These are phyloP conservation scores for Ceratocystis diversiconidia DNA, from an alignment of 2,329 filamentous ascomycete genomes.

Conservation along the genomic window DNA sequence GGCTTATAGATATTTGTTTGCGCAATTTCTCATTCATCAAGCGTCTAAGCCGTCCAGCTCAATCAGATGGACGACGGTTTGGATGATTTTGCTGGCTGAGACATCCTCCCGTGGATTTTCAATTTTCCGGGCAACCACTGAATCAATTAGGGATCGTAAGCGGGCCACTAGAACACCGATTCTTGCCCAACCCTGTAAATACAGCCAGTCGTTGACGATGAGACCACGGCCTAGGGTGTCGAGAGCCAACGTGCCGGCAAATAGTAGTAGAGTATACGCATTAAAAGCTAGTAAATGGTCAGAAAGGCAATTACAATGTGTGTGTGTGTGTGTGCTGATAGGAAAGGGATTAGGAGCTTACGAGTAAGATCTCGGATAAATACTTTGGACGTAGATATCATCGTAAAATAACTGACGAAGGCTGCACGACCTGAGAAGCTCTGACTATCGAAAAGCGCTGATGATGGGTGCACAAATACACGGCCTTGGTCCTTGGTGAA, in stretches of 20 bases:
- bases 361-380: constrained; percentile 85
- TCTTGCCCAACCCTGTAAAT: constrained; percentile 77
- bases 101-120: constrained; percentile 50
- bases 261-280: constrained; percentile 73
- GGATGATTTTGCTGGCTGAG: constrained; percentile 53
- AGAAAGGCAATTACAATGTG: background rate
- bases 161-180: constrained; percentile 82
- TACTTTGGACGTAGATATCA: constrained; percentile 83
- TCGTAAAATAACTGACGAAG: constrained; percentile 80
- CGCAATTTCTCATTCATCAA: constrained; percentile 22
- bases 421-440: constrained; percentile 58
- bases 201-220: constrained; percentile 81
- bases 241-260: constrained; percentile 69
- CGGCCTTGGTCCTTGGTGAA: constrained; percentile 74
- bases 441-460: constrained; percentile 71
- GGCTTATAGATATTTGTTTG: background rate
- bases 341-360: constrained; percentile 32
- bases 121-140: constrained; percentile 65
- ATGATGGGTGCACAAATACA: constrained; percentile 86
- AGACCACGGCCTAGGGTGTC: constrained; percentile 80
- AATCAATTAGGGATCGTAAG: constrained; percentile 74
- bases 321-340: background rate
- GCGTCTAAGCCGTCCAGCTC: constrained; percentile 79
- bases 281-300: constrained; percentile 52
- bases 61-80: constrained; percentile 63